These are phyloP conservation scores for Gonapodya sp. DNA, from an alignment of 192 early-diverging fungal species.

Conservation along the genomic window DNA sequence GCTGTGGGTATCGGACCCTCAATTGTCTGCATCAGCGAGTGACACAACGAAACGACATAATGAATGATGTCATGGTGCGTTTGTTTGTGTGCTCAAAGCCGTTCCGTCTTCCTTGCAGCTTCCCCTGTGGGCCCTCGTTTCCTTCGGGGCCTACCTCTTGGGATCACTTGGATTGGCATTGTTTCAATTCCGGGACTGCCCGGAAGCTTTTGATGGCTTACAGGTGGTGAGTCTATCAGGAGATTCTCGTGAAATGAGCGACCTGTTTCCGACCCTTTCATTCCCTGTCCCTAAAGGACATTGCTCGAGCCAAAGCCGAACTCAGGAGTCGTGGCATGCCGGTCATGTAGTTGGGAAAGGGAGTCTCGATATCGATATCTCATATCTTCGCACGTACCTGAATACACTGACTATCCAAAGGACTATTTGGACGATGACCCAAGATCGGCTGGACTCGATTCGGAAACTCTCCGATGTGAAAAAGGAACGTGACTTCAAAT, in stretches of 20 bases:
- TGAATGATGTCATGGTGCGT: too few species aligned
- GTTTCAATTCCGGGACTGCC: conserved; percentile 82
- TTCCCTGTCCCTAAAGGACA: background rate
- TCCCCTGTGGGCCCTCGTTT: conserved; percentile 67
- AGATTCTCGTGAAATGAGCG: background rate
- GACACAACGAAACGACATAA: too few species aligned
- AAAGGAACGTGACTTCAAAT: too few species aligned
- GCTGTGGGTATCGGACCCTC: background rate
- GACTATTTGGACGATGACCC: too few species aligned
- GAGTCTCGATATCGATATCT: too few species aligned
- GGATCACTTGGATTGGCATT: conserved; percentile 78
- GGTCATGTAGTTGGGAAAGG: background rate
- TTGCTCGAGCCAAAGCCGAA: background rate
- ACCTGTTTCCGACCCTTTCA: background rate
- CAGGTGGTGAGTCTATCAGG: conserved; percentile 43
- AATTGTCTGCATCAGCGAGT: too few species aligned
- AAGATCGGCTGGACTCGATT: too few species aligned
- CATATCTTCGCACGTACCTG: too few species aligned
- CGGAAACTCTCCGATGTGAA: too few species aligned
- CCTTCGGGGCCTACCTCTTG: conserved; percentile 84
- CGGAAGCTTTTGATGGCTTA: conserved; percentile 77
- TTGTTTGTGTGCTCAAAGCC: conserved; percentile 18
- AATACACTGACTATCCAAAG: too few species aligned
- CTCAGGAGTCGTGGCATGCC: background rate
- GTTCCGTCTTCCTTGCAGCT: conserved; percentile 35